Conservation (phyloP, 208 protist genomes). For the Wallacemonas sp. region DNA sequence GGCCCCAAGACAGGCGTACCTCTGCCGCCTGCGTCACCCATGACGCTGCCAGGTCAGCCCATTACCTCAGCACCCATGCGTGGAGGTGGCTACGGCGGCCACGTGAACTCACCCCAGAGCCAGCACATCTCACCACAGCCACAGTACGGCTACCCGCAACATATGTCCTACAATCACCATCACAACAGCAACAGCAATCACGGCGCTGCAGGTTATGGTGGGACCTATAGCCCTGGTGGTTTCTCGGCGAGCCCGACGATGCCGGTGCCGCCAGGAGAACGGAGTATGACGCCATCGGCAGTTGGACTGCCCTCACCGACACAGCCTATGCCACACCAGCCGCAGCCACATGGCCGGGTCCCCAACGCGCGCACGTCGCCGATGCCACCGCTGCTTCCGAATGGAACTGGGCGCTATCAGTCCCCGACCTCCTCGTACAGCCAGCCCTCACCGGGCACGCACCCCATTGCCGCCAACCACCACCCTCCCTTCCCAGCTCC, state of each 20-base stretch:
- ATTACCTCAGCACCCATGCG: constrained; percentile 18
- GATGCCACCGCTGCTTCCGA: background rate
- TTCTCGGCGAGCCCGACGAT: too few relatives aligned
- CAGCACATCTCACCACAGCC: constrained; percentile 4
- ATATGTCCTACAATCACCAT: constrained; percentile 27
- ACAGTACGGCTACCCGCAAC: constrained; percentile 28
- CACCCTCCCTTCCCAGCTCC: background rate
- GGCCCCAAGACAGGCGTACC: background rate
- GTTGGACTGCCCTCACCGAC: too few relatives aligned
- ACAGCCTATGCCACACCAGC: background rate
- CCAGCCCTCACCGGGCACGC: background rate
- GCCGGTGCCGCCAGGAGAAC: too few relatives aligned
- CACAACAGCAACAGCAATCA: too few relatives aligned
- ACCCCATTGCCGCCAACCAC: background rate
- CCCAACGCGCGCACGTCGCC: background rate
- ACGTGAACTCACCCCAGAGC: background rate
- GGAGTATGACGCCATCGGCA: too few relatives aligned
- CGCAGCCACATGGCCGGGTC: background rate
- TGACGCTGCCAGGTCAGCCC: background rate
- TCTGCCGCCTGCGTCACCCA: background rate
- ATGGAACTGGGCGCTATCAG: background rate
- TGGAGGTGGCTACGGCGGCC: constrained; percentile 6
- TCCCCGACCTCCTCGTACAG: constrained; percentile 1
- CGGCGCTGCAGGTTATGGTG: too few relatives aligned
- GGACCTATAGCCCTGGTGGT: too few relatives aligned